Conservation (phyloP, 208 protist genomes). For the Naegleria fowleri region DNA sequence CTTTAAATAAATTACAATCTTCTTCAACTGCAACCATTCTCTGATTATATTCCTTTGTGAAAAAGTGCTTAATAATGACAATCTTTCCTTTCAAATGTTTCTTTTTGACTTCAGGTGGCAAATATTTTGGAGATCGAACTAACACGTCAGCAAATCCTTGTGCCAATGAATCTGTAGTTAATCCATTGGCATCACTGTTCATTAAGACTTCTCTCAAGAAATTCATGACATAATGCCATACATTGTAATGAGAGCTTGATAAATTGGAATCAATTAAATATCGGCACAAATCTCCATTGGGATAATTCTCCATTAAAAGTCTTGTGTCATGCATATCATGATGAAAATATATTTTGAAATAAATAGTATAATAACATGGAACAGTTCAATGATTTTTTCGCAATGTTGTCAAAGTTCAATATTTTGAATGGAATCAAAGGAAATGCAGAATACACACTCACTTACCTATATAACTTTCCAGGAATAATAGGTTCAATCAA, state of each 20-base stretch:
- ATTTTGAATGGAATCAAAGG: too few species aligned
- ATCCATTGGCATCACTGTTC: conserved; percentile 20
- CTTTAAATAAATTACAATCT: not conserved
- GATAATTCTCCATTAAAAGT: not conserved
- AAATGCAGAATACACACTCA: not conserved
- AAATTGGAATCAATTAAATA: not conserved
- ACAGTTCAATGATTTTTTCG: too few species aligned
- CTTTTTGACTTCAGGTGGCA: not conserved
- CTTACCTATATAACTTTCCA: not conserved
- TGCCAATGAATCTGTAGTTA: not conserved
- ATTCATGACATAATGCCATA: not conserved
- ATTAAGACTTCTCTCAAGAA: conserved; percentile 13
- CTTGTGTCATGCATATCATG: too few species aligned
- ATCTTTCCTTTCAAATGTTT: not conserved
- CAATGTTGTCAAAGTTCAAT: too few species aligned
- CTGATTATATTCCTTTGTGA: not conserved
- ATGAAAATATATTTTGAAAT: too few species aligned
- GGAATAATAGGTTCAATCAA: not conserved
- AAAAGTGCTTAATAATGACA: not conserved
- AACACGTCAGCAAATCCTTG: not conserved
- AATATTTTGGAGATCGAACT: not conserved
- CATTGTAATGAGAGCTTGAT: not conserved
- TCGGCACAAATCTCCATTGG: not conserved
- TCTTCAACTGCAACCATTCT: not conserved
- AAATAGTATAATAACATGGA: too few species aligned